A percentile compares a stretch with the other conserved stretches of the same genome.
These are phyloP conservation scores for Dothideomycetes sp. DNA, from an alignment of 2,329 filamentous ascomycete species.

Conservation along the genomic window DNA sequence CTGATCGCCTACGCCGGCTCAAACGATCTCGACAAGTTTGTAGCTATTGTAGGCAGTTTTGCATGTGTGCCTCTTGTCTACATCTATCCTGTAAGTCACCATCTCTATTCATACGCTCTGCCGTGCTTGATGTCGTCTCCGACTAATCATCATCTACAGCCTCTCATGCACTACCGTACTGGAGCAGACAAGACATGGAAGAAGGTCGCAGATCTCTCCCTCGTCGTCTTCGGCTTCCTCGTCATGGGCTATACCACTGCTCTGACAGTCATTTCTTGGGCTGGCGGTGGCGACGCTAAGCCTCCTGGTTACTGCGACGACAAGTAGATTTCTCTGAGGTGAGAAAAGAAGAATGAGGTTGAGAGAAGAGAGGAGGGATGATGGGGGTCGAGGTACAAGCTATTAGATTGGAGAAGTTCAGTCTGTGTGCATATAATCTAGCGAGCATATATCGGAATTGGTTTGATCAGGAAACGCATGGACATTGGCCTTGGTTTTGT, in stretches of 20 bases:
- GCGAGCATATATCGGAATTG: too few relatives aligned
- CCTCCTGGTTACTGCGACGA: slow-evolving; percentile 54
- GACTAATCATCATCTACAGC: slow-evolving; percentile 41
- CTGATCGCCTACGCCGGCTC: slow-evolving; percentile 85
- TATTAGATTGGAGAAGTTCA: too few relatives aligned
- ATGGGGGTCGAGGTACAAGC: too few relatives aligned
- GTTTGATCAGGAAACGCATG: too few relatives aligned
- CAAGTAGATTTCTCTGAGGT: neutral
- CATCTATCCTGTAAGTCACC: slow-evolving; percentile 78
- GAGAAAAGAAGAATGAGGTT: too few relatives aligned
- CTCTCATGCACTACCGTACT: slow-evolving; percentile 76
- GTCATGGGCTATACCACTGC: slow-evolving; percentile 89
- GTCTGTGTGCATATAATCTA: too few relatives aligned
- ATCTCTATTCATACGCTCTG: neutral
- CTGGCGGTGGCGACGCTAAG: slow-evolving; percentile 31
- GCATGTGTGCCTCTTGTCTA: slow-evolving; percentile 95
- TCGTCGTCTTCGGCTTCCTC: slow-evolving; percentile 72
- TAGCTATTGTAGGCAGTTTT: slow-evolving; percentile 91
- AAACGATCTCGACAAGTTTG: slow-evolving; percentile 92
- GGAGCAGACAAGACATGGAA: slow-evolving; percentile 61
- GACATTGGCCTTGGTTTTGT: too few relatives aligned
- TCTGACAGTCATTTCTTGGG: slow-evolving; percentile 81
- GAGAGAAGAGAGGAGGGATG: too few relatives aligned
- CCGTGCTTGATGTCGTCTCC: slow-evolving; percentile 1
- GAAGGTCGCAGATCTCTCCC: slow-evolving; percentile 58